phyloP scores from a whole-genome alignment of 371 early-diverging fungal genomes.

The Apophysomyces variabilis region DNA sequence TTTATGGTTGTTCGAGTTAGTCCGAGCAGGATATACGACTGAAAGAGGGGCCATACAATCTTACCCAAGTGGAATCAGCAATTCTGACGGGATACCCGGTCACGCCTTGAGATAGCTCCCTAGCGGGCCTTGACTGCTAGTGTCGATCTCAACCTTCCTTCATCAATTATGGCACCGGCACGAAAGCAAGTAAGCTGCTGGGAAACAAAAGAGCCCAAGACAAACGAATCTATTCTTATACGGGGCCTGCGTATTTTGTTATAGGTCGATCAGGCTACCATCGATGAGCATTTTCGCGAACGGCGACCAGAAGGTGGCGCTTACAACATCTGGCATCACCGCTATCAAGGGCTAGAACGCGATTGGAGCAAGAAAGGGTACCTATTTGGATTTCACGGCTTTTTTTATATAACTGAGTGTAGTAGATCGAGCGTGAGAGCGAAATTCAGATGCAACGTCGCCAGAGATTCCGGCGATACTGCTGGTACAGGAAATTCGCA shows the following conservation, averaged over 20 bases:
- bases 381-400: background rate
- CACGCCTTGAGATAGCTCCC: background rate
- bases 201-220: background rate
- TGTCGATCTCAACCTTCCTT: conserved; percentile 1
- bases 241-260: background rate
- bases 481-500: conserved; percentile 64
- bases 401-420: conserved; percentile 6
- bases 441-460: conserved; percentile 66
- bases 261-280: conserved; percentile 48
- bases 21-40: no score
- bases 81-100: no score
- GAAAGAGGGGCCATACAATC: no score
- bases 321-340: conserved; percentile 85
- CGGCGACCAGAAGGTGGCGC: conserved; percentile 56
- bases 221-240: background rate
- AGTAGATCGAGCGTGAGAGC: conserved; percentile 56
- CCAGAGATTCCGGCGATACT: conserved; percentile 77
- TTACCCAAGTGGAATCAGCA: no score
- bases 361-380: conserved; percentile 52
- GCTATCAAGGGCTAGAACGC: conserved; percentile 60
- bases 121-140: background rate
- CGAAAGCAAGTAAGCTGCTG: conserved; percentile 23
- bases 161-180: conserved; percentile 24
- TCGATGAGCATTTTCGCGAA: conserved; percentile 47
- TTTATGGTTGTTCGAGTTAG: no score